A percentile compares a stretch with the other conserved stretches of the same genome.
These are phyloP conservation scores for Irpex lacteus DNA, from an alignment of 1,284 basidiomycete species.

Conservation along the genomic window DNA sequence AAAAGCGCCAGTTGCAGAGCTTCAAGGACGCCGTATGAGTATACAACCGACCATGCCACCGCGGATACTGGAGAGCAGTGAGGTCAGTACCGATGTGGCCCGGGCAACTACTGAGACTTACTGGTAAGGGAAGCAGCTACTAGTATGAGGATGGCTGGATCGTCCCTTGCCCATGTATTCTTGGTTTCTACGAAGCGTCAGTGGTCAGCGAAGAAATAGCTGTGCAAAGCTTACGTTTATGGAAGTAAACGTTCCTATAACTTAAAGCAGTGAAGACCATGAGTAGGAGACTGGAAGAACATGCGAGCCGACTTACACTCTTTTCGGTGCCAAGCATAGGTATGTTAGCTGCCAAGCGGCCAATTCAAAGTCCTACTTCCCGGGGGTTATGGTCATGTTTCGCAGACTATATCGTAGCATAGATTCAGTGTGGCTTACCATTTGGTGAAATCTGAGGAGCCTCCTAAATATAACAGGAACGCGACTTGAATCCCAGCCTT, in stretches of 20 bases:
- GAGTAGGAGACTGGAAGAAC: not conserved
- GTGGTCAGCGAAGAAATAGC: not conserved
- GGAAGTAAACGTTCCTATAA: slow-evolving; percentile 89
- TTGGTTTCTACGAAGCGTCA: slow-evolving; percentile 74
- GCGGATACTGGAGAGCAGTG: slow-evolving; percentile 56
- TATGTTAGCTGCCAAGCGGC: slow-evolving; percentile 94
- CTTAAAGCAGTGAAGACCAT: slow-evolving; percentile 34
- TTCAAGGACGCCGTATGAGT: slow-evolving; percentile 57
- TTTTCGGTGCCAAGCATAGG: slow-evolving; percentile 83
- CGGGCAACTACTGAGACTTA: slow-evolving; percentile 34
- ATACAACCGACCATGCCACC: slow-evolving; percentile 83
- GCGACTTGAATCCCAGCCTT: slow-evolving; percentile 41
- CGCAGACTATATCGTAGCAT: not conserved
- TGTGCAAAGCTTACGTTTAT: slow-evolving; percentile 65
- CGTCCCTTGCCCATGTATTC: slow-evolving; percentile 95
- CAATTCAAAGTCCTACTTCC: slow-evolving; percentile 84
- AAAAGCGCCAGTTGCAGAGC: slow-evolving; percentile 65
- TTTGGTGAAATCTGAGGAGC: slow-evolving; percentile 79
- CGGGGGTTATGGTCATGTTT: not conserved
- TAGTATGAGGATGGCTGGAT: slow-evolving; percentile 88
- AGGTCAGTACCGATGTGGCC: not conserved
- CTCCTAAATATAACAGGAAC: slow-evolving; percentile 78
- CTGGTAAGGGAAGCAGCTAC: slow-evolving; percentile 75
- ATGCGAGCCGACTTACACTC: slow-evolving; percentile 67
- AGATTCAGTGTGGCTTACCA: slow-evolving; percentile 49